Conservation (phyloP, 352 stramenopile genomes). For the Globisporangium ultimum region DNA sequence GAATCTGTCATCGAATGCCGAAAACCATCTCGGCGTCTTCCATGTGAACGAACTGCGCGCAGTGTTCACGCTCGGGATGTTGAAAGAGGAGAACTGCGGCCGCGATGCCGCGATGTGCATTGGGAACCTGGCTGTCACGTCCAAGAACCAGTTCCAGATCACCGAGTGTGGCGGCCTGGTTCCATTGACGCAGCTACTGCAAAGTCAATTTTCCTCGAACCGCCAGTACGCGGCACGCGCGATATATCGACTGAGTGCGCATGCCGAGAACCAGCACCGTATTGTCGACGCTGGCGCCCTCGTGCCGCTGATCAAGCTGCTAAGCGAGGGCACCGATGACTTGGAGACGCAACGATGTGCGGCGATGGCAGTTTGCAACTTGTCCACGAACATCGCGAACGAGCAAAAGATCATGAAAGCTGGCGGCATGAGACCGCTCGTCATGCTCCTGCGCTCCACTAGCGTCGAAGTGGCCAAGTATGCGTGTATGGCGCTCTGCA, state of each 20-base stretch:
- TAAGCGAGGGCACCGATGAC: conserved; percentile 44
- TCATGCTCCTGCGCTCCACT: conserved; percentile 46
- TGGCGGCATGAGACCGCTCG: conserved; percentile 55
- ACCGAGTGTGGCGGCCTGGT: conserved; percentile 81
- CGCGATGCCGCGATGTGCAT: conserved; percentile 92
- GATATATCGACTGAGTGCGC: conserved; percentile 88
- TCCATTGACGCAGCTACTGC: conserved; percentile 78
- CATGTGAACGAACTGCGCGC: conserved; percentile 69
- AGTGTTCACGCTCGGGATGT: conserved; percentile 71
- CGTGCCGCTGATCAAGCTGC: conserved; percentile 60
- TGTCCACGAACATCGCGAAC: conserved; percentile 70
- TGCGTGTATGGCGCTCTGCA: conserved; percentile 93
- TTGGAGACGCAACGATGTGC: conserved; percentile 72
- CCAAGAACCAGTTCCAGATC: conserved; percentile 90
- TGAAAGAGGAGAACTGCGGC: conserved; percentile 80
- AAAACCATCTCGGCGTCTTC: conserved; percentile 91
- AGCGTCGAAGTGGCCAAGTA: conserved; percentile 77
- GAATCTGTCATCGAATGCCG: conserved; percentile 90
- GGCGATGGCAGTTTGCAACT: conserved; percentile 86
- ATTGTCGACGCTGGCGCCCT: conserved; percentile 86
- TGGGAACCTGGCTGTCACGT: conserved; percentile 91
- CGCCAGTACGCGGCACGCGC: conserved; percentile 82
- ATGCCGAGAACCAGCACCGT: conserved; percentile 83
- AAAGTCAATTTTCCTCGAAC: conserved; percentile 60
- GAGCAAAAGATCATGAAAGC: conserved; percentile 82